Conservation (phyloP, 2,329 filamentous ascomycete species). For the Pseudogymnoascus sp. region DNA sequence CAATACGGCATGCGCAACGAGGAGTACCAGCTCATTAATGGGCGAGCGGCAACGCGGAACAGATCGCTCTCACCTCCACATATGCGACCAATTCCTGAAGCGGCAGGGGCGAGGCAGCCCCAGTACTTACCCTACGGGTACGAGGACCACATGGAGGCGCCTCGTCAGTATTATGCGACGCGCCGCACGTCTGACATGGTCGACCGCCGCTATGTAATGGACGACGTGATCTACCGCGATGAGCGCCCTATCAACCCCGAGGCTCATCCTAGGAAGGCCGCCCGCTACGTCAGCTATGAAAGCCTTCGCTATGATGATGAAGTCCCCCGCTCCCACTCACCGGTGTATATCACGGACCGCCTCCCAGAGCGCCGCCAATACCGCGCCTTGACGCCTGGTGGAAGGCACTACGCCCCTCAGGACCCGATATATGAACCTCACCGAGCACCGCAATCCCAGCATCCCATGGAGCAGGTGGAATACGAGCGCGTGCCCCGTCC, state of each 20-base stretch:
- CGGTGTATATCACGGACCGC: conserved; percentile 27
- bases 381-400: conserved; percentile 27
- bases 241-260: conserved; percentile 21
- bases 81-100: background rate
- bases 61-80: background rate
- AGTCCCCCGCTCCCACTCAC: conserved; percentile 28
- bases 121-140: conserved; percentile 18
- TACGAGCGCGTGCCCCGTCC: conserved; percentile 27
- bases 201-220: conserved; percentile 27
- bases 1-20: background rate
- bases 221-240: conserved; percentile 28
- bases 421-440: conserved; percentile 26
- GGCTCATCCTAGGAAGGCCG: conserved; percentile 24
- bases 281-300: conserved; percentile 28
- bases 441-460: conserved; percentile 15
- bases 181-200: conserved; percentile 27
- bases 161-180: conserved; percentile 16
- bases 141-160: conserved; percentile 17
- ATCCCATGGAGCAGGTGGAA: conserved; percentile 21
- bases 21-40: background rate
- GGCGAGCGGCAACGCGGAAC: background rate
- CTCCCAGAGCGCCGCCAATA: conserved; percentile 22
- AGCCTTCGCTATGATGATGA: conserved; percentile 20
- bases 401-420: conserved; percentile 17
- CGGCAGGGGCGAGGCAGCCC: conserved; percentile 2